A percentile compares a stretch with the other conserved stretches of the same genome.
These are phyloP conservation scores for Pezicula radicicola DNA, from an alignment of 2,329 filamentous ascomycete genomes.

Conservation along the genomic window DNA sequence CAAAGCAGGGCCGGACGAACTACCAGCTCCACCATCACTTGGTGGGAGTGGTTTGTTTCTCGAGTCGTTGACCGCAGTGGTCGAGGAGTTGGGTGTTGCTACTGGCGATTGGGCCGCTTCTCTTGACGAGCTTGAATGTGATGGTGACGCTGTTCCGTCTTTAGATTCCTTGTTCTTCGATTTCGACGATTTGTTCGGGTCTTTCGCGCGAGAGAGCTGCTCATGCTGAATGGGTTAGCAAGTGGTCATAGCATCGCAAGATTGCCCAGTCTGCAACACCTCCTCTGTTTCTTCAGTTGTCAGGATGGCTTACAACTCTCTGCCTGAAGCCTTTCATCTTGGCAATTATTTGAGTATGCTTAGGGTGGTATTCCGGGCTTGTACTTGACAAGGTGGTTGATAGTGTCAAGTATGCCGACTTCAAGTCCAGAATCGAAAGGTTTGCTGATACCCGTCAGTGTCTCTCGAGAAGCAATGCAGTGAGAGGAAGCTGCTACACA, in stretches of 20 bases:
- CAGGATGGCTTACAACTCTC: conserved; percentile 74
- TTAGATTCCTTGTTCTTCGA: conserved; percentile 67
- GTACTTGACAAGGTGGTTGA: not conserved
- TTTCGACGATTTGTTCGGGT: conserved; percentile 77
- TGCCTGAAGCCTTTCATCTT: conserved; percentile 97
- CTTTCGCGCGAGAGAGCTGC: conserved; percentile 89
- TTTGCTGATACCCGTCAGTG: not conserved
- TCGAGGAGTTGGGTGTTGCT: conserved; percentile 82
- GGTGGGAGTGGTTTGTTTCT: conserved; percentile 76
- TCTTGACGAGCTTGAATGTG: conserved; percentile 44
- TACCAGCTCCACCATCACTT: conserved; percentile 38
- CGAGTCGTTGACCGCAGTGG: conserved; percentile 79
- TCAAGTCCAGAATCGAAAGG: too few relatives aligned
- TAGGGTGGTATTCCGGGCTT: not conserved
- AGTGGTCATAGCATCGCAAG: conserved; percentile 7
- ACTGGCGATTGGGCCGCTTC: conserved; percentile 58
- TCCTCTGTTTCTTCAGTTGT: conserved; percentile 16
- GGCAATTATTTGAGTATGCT: conserved; percentile 27
- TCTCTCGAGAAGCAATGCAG: not conserved
- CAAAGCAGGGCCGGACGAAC: conserved; percentile 15
- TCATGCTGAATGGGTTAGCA: conserved; percentile 58
- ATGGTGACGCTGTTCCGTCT: conserved; percentile 78
- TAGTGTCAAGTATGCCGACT: not conserved
- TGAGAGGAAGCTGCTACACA: not conserved
- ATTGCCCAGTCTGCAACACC: not conserved